Base-by-base conservation (phyloP, 805 yeast species). In the Clavispora carvajalis region DNA sequence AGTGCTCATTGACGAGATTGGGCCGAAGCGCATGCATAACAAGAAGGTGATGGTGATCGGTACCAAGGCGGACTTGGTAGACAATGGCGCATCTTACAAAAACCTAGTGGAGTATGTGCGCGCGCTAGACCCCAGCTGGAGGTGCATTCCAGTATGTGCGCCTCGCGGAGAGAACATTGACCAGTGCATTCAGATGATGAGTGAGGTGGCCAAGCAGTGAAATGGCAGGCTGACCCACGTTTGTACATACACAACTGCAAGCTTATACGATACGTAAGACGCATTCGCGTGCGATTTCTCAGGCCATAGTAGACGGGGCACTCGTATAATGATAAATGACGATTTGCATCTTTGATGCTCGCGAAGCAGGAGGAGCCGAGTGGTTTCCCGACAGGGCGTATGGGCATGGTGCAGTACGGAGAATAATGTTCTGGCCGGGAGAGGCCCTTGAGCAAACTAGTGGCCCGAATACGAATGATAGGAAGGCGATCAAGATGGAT, bases 41-140 rank as follows among this genome's bases (percentile, higher is more conserved):
- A 89, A 89, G 54, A 74, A 69, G 31, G 73, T 84, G 1, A 65
- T 93, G 41, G 77, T 93, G 13, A 85, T 90, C 8, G 96, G 91
- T 12, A 90, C 96, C n/a, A 93, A 93, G 61, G 98, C 96, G 1
- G 99, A 93, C 58, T 53, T 86, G 16, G 76, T 74, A 33, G 74
- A 64, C 2, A 63, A 83, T 2, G 67, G 73, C 29, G 69, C 64
- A 4, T 76, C 71, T 34, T 91, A 66, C 50, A 33, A 34, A 2
- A 43, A 40, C 7, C 64, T 93, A 38, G 66, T 65, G 34, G 56
- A 58, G 0, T 76, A 62, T 51, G 76, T 77, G n/a, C 59, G 59
- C 5, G 47, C 26, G 7, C 37, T 40, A n/a, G 58, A 58, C 0
- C 44, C 44, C 10, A 33, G 11, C 26, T 88, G 95, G 95, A 77